Percentiles rank a stretch among this genome's conserved stretches.
phyloP scores from a whole-genome alignment of 1,284 basidiomycete genomes.

The Ceratobasidium sp. region DNA sequence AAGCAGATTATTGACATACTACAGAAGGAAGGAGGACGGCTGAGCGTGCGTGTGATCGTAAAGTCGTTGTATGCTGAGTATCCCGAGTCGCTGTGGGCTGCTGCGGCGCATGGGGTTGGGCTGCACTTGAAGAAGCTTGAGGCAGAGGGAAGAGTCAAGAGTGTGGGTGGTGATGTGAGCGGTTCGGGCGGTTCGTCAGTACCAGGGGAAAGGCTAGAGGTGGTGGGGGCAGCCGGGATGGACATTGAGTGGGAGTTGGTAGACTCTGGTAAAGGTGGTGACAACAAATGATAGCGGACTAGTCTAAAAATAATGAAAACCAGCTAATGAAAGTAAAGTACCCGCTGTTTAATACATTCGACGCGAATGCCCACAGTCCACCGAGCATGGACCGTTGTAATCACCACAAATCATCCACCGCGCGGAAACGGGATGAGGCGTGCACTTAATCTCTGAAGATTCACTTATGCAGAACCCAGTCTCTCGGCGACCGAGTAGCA shows the following conservation, averaged over 20 bases:
- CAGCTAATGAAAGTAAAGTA: too few species aligned
- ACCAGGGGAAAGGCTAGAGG: constrained; percentile 8
- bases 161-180: background rate
- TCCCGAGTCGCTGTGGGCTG: constrained; percentile 75
- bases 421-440: too few species aligned
- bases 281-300: background rate
- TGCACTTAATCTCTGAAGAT: too few species aligned
- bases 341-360: too few species aligned
- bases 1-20: constrained; percentile 77
- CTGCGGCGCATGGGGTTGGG: constrained; percentile 74
- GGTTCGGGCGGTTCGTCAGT: background rate
- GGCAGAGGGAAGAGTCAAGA: constrained; percentile 66
- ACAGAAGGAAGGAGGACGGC: constrained; percentile 58
- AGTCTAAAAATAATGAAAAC: too few species aligned
- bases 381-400: too few species aligned
- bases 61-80: constrained; percentile 73
- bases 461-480: too few species aligned
- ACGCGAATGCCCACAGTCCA: too few species aligned
- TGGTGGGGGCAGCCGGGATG: constrained; percentile 25
- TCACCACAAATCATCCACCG: too few species aligned
- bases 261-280: background rate
- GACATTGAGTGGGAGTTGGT: constrained; percentile 23
- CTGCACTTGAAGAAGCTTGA: constrained; percentile 82
- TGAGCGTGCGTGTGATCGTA: constrained; percentile 70
- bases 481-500: too few species aligned